Conservation (phyloP, 2,329 filamentous ascomycete genomes). For the Fusarium dimerum region DNA sequence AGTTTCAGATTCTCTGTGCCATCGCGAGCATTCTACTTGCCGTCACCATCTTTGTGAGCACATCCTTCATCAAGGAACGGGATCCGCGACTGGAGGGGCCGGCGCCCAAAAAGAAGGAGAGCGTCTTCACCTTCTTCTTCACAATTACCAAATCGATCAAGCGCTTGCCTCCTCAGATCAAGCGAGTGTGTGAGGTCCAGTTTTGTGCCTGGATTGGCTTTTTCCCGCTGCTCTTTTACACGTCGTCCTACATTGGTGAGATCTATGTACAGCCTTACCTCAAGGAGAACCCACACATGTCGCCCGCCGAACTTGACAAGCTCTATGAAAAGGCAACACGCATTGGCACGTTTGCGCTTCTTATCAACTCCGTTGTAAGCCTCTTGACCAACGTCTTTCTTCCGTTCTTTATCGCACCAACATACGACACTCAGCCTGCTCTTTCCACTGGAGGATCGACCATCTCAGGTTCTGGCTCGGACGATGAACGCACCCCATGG, state of each 20-base stretch:
- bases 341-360: slow-evolving; percentile 83
- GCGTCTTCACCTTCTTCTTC: slow-evolving; percentile 77
- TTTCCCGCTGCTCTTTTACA: slow-evolving; percentile 95
- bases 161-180: slow-evolving; percentile 78
- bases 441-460: slow-evolving; percentile 34
- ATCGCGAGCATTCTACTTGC: slow-evolving; percentile 76
- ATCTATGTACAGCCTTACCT: slow-evolving; percentile 88
- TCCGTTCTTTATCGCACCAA: slow-evolving; percentile 82
- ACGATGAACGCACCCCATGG: slow-evolving; percentile 41
- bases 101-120: slow-evolving; percentile 58
- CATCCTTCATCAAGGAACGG: slow-evolving; percentile 69
- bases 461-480: slow-evolving; percentile 30
- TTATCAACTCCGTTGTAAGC: slow-evolving; percentile 85
- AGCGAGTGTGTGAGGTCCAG: slow-evolving; percentile 78
- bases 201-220: slow-evolving; percentile 92
- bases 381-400: slow-evolving; percentile 79
- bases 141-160: slow-evolving; percentile 75
- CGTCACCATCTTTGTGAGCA: slow-evolving; percentile 71
- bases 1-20: slow-evolving; percentile 90
- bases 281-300: slow-evolving; percentile 74
- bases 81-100: slow-evolving; percentile 75
- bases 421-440: slow-evolving; percentile 59
- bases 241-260: slow-evolving; percentile 89
- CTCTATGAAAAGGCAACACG: slow-evolving; percentile 85
- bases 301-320: slow-evolving; percentile 71